Percentiles rank a stretch among this genome's conserved stretches.
Evolutionary conservation across 2,329 filamentous ascomycete genomes (phyloP).

Genomic region (Delphinella strobiligena): DNA sequence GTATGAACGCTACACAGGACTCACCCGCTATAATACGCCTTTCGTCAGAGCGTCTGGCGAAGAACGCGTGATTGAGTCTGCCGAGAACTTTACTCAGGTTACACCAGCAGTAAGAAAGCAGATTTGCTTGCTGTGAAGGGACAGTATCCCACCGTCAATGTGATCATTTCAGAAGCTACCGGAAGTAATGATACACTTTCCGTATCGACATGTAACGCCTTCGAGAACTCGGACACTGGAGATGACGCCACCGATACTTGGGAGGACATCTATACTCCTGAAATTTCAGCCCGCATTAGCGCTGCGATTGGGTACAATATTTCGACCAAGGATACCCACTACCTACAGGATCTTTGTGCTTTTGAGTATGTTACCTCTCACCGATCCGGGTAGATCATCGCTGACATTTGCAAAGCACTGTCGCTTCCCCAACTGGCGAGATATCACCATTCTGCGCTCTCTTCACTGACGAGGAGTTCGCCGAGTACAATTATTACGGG

Average conservation of each 20-base stretch:
- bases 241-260: constrained; percentile 44
- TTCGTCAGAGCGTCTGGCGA: constrained; percentile 64
- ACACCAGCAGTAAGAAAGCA: constrained; percentile 46
- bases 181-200: constrained; percentile 72
- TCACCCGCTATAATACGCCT: constrained; percentile 47
- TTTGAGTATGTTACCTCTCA: too few relatives aligned
- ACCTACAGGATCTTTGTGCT: constrained; percentile 80
- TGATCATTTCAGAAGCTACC: constrained; percentile 57
- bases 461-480: constrained; percentile 53
- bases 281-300: constrained; percentile 60
- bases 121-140: constrained; percentile 28
- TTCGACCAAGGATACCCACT: constrained; percentile 48
- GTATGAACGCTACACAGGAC: constrained; percentile 56
- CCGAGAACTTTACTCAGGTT: constrained; percentile 61
- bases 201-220: constrained; percentile 58
- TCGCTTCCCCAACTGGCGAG: constrained; percentile 45
- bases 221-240: constrained; percentile 47
- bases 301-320: constrained; percentile 57
- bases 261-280: constrained; percentile 50
- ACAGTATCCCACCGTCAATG: constrained; percentile 42
- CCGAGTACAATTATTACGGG: constrained; percentile 69
- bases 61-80: constrained; percentile 61
- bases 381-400: too few relatives aligned
- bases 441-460: constrained; percentile 64
- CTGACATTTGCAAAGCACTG: too few relatives aligned